These are phyloP conservation scores for Lentinula aciculospora DNA, from an alignment of 768 basidiomycete genomes.

Conservation along the genomic window DNA sequence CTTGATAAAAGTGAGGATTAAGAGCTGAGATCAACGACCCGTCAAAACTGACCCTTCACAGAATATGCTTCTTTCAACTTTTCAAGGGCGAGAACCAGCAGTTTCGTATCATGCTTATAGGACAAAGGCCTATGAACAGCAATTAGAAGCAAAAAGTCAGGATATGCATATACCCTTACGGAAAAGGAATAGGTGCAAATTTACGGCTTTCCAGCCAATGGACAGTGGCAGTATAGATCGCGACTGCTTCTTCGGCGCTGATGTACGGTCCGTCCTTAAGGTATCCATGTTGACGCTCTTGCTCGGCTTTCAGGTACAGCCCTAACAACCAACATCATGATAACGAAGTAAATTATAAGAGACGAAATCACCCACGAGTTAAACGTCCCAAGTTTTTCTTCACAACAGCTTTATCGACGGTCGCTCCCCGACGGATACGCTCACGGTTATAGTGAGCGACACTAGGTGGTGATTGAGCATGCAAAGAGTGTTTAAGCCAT, in stretches of 20 bases:
- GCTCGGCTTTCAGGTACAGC: slow-evolving; percentile 96
- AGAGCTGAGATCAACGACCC: no score
- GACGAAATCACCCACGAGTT: slow-evolving; percentile 57
- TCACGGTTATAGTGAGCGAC: slow-evolving; percentile 98
- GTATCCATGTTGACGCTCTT: slow-evolving; percentile 97
- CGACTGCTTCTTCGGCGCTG: slow-evolving; percentile 97
- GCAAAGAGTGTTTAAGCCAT: background rate
- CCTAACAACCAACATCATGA: slow-evolving; percentile 30
- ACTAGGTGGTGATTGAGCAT: slow-evolving; percentile 24
- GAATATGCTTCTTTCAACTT: slow-evolving; percentile 99
- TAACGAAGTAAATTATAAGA: background rate
- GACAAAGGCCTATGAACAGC: slow-evolving; percentile 66
- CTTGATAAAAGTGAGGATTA: no score
- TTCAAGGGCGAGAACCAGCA: slow-evolving; percentile 93
- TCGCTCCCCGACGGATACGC: slow-evolving; percentile 94
- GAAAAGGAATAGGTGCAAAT: slow-evolving; percentile 98
- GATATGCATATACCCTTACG: slow-evolving; percentile 38
- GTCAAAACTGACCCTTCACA: slow-evolving; percentile 61
- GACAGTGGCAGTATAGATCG: slow-evolving; percentile 96
- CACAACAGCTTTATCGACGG: slow-evolving; percentile 96
- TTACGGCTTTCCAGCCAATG: slow-evolving; percentile 99
- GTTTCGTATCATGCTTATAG: slow-evolving; percentile 98
- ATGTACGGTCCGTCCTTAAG: slow-evolving; percentile 99
- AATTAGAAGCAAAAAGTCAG: background rate
- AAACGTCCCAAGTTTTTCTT: slow-evolving; percentile 99